These are phyloP conservation scores for Prunella vulgaris DNA, from an alignment of 257 asterid genomes.

Conservation along the genomic window DNA sequence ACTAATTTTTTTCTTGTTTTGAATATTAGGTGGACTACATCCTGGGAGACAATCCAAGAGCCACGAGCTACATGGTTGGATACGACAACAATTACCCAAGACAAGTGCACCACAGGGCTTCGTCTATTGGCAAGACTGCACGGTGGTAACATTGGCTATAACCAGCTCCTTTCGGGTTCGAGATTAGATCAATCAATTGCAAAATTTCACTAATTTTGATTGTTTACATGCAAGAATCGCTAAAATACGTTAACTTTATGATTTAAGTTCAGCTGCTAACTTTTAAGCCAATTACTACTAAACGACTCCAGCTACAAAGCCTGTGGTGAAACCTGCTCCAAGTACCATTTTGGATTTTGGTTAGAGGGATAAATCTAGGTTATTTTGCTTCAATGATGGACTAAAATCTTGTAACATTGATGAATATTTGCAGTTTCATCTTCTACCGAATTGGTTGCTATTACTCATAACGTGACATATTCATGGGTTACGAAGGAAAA, in stretches of 20 bases:
- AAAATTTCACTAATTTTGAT: not conserved
- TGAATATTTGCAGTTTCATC: constrained; percentile 37
- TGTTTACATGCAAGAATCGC: not conserved
- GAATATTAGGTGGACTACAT: constrained; percentile 75
- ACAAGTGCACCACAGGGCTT: constrained; percentile 95
- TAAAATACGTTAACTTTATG: not conserved
- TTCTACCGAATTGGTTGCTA: constrained; percentile 31
- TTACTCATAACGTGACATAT: constrained; percentile 53
- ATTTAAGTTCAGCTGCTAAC: constrained; percentile 49
- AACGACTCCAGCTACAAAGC: constrained; percentile 39
- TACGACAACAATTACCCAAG: constrained; percentile 81
- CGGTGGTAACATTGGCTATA: constrained; percentile 63
- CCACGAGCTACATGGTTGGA: constrained; percentile 98
- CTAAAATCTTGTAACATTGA: not conserved
- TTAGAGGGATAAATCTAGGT: not conserved
- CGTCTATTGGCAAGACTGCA: constrained; percentile 87
- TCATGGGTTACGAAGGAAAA: constrained; percentile 69
- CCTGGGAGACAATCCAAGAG: constrained; percentile 97
- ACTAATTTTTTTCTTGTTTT: constrained; percentile 2
- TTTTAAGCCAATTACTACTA: constrained; percentile 34
- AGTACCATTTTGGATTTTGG: constrained; percentile 36
- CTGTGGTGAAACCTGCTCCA: constrained; percentile 45
- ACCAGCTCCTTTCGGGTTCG: constrained; percentile 88
- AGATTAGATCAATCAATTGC: not conserved
- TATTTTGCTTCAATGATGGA: not conserved